Evolutionary conservation across 345 rosid genomes (phyloP).

Genomic region (Tarenaya hassleriana): DNA sequence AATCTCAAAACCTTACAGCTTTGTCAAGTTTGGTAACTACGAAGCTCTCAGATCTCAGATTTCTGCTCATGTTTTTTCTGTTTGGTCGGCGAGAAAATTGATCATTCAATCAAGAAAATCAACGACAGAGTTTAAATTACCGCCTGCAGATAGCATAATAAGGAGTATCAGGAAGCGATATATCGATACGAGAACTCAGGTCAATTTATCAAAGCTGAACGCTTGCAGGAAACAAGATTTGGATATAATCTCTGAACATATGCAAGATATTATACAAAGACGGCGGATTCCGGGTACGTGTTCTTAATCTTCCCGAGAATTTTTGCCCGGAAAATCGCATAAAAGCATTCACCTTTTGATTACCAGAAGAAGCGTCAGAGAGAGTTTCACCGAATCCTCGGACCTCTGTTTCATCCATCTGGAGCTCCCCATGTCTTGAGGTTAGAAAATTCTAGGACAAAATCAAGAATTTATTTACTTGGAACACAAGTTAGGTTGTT

Average conservation of each 20-base stretch:
- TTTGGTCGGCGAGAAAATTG: constrained; percentile 24
- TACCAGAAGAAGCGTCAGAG: constrained; percentile 29
- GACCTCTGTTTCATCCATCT: constrained; percentile 24
- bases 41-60: neutral
- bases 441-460: constrained; percentile 15
- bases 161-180: constrained; percentile 44
- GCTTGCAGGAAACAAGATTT: constrained; percentile 33
- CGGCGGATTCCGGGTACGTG: constrained; percentile 30
- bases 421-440: constrained; percentile 47
- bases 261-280: constrained; percentile 38
- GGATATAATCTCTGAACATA: constrained; percentile 29
- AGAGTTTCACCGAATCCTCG: constrained; percentile 9
- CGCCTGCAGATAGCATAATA: too few relatives aligned
- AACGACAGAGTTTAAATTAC: too few relatives aligned
- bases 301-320: neutral
- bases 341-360: neutral
- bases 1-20: constrained; percentile 47
- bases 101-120: too few relatives aligned
- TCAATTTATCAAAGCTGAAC: constrained; percentile 45
- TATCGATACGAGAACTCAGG: constrained; percentile 51
- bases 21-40: constrained; percentile 41
- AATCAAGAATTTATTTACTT: neutral
- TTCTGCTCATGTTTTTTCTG: neutral
- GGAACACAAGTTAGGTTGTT: neutral
- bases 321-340: neutral